Conservation (phyloP, 805 yeast species). For the Maudiozyma barnettii region DNA sequence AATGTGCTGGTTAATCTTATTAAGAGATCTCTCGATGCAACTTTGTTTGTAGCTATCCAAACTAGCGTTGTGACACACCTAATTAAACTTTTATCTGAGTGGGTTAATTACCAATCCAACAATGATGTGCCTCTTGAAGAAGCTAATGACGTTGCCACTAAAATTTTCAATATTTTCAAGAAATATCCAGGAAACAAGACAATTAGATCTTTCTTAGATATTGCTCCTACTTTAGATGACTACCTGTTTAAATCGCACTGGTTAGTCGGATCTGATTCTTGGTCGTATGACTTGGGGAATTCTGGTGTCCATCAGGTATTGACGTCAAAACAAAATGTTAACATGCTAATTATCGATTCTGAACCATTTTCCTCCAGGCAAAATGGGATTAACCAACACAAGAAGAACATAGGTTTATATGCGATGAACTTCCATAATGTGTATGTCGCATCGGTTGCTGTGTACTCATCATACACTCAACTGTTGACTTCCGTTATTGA, state of each 20-base stretch:
- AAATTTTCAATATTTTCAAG: slow-evolving; percentile 32
- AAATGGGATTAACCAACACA: slow-evolving; percentile 28
- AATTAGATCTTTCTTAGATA: slow-evolving; percentile 37
- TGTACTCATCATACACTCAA: slow-evolving; percentile 89
- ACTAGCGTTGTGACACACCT: slow-evolving; percentile 37
- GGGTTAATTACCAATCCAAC: slow-evolving; percentile 48
- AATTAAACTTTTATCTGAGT: slow-evolving; percentile 51
- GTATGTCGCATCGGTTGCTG: slow-evolving; percentile 90
- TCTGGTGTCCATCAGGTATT: slow-evolving; percentile 85
- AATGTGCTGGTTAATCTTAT: slow-evolving; percentile 38
- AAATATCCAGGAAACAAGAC: slow-evolving; percentile 32
- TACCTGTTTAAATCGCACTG: slow-evolving; percentile 51
- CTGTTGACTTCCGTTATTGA: slow-evolving; percentile 79
- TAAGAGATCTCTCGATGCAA: slow-evolving; percentile 35
- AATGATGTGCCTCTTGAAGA: slow-evolving; percentile 19
- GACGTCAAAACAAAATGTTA: slow-evolving; percentile 64
- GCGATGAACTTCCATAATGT: slow-evolving; percentile 88
- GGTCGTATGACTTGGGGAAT: slow-evolving; percentile 89
- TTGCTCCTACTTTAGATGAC: slow-evolving; percentile 32
- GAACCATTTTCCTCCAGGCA: slow-evolving; percentile 46
- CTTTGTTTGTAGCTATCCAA: slow-evolving; percentile 20
- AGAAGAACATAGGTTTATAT: slow-evolving; percentile 85
- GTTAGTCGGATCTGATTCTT: slow-evolving; percentile 89
- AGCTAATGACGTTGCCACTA: slow-evolving; percentile 25
- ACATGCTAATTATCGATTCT: slow-evolving; percentile 81